Conservation (phyloP, 2,329 filamentous ascomycete genomes). For the Penicillium hordei region DNA sequence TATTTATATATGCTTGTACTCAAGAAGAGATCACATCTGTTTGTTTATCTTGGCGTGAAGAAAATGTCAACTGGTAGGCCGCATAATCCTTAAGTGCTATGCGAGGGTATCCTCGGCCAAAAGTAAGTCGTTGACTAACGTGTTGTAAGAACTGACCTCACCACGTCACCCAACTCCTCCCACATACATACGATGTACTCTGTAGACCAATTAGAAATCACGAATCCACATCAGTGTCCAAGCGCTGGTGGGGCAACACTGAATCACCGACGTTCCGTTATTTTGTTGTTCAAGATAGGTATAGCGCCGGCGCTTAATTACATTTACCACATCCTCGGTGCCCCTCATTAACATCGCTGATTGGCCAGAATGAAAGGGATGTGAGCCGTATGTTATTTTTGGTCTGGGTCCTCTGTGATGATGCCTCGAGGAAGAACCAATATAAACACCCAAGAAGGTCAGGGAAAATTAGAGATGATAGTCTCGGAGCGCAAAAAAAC, state of each 20-base stretch:
- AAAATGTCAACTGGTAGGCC: not conserved
- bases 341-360: not conserved
- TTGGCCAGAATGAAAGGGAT: not conserved
- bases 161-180: too few relatives aligned
- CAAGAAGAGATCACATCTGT: not conserved
- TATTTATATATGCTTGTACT: not conserved
- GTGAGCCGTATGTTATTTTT: conserved; percentile 1
- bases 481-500: not conserved
- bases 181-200: not conserved
- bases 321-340: not conserved
- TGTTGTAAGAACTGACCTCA: not conserved
- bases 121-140: not conserved
- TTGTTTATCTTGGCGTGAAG: not conserved
- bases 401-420: conserved; percentile 2
- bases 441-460: conserved; percentile 4
- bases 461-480: not conserved
- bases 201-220: not conserved
- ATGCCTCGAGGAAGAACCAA: not conserved
- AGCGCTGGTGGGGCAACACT: not conserved
- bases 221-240: not conserved
- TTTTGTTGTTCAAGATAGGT: not conserved
- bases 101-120: not conserved
- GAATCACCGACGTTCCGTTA: not conserved
- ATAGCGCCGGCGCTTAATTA: conserved; percentile 11
- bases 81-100: not conserved